These are phyloP conservation scores for Tolypocladium cylindrosporum DNA, from an alignment of 2,329 filamentous ascomycete species.

Conservation along the genomic window DNA sequence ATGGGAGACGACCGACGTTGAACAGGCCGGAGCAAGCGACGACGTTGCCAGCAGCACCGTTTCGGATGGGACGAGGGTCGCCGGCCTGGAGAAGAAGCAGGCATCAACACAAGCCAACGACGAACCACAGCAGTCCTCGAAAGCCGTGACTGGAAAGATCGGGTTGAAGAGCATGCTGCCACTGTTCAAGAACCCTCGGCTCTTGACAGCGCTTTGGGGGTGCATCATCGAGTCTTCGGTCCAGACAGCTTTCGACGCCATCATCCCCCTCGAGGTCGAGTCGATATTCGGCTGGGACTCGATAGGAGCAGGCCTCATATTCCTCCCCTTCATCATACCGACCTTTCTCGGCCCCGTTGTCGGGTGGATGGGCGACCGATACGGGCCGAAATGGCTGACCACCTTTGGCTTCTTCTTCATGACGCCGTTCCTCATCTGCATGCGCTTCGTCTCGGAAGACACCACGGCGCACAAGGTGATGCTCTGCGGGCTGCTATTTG, in stretches of 20 bases:
- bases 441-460: conserved; percentile 21
- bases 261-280: conserved; percentile 19
- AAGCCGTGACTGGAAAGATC: neutral
- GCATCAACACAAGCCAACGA: neutral
- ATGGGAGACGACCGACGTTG: conserved; percentile 9
- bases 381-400: conserved; percentile 23
- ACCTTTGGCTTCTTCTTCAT: conserved; percentile 20
- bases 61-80: neutral
- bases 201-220: conserved; percentile 22
- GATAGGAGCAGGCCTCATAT: conserved; percentile 22
- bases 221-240: conserved; percentile 22
- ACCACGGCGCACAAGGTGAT: conserved; percentile 18
- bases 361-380: conserved; percentile 20
- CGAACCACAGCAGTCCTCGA: too few species aligned
- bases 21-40: neutral
- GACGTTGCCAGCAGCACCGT: neutral
- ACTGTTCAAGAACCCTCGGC: conserved; percentile 18
- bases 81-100: neutral
- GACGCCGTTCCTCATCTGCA: conserved; percentile 22
- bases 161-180: conserved; percentile 11
- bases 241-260: conserved; percentile 23
- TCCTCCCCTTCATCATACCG: conserved; percentile 21
- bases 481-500: conserved; percentile 20
- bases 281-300: conserved; percentile 21
- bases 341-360: conserved; percentile 19